Base-by-base conservation (phyloP, 768 basidiomycete species). In the Galerina marginata region DNA sequence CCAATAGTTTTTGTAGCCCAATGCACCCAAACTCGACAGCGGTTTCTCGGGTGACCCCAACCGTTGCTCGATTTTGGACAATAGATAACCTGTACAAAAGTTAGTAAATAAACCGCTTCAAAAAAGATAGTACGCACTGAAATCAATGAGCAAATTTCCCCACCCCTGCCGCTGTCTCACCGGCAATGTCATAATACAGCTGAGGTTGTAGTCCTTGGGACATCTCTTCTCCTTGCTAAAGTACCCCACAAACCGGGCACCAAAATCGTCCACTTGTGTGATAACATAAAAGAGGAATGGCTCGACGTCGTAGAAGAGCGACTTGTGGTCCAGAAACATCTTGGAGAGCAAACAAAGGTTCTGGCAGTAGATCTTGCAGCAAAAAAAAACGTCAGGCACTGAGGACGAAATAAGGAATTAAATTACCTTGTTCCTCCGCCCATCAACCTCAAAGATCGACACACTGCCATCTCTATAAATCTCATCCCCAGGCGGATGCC, bases 321-420 rank as follows among this genome's bases (percentile, higher is more conserved):
- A 98, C 75, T 99, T 99, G 79, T 97, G 95, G 73, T 98, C 95
- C 66, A 99, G 85, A 76, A 99, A 99, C 96, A 98, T 98, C 75
- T 97, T 98, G 59, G 96, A 96, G 40, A 99, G 83, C 60, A 99
- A 81, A 75, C 96, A 99, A 26, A 99, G 84, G 74, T 99, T 99
- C 73, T 99, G 97, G 73, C 97, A 99, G 74, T 98, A 99, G 69
- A 99, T 99, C 92, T 94, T 71, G 14, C 51, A 37, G 48, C 54
- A 58, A 55, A 10, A 29, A 29, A 44, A 52, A 10, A 15, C 4
- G 38, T 36, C 15, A 49, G 45, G n/a, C 26, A 15, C n/a, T 33
- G 11, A 36, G 1, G 36, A 47, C 58, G 55, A 53, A 59, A 42
- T 11, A 9, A 39, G 29, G 59, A 37, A 49, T 11, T 4, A 50